A percentile compares a stretch with the other conserved stretches of the same genome.
phyloP scores from a whole-genome alignment of 768 basidiomycete genomes.

The Auriscalpium orientale region DNA sequence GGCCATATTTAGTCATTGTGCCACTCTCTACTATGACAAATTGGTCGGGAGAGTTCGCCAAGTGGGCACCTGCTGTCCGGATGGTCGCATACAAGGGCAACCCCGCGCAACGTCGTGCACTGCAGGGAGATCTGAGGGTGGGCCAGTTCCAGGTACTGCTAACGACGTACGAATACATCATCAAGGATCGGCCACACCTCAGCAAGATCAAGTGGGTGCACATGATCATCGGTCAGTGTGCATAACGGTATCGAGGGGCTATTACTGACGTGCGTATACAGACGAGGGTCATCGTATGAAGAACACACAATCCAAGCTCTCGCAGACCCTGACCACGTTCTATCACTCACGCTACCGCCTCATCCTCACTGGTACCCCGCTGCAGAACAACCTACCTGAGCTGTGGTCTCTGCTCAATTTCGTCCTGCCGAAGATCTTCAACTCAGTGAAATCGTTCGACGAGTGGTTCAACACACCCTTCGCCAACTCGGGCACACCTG shows the following conservation, averaged over 20 bases:
- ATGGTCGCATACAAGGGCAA: conserved; percentile 88
- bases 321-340: conserved; percentile 83
- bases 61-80: conserved; percentile 85
- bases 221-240: conserved; percentile 84
- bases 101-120: conserved; percentile 68
- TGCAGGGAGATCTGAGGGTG: conserved; percentile 70
- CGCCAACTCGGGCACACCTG: conserved; percentile 93
- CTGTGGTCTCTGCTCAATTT: conserved; percentile 95
- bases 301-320: conserved; percentile 85
- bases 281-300: conserved; percentile 99
- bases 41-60: conserved; percentile 95
- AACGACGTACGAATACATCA: conserved; percentile 96
- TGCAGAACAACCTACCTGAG: conserved; percentile 96
- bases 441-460: conserved; percentile 98
- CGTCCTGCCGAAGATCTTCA: conserved; percentile 91
- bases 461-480: conserved; percentile 99
- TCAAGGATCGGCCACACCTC: conserved; percentile 88
- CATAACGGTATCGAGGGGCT: neutral
- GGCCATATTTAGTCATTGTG: conserved; percentile 93
- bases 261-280: conserved; percentile 18
- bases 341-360: conserved; percentile 91
- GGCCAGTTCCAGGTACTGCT: conserved; percentile 87
- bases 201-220: conserved; percentile 94
- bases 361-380: conserved; percentile 91
- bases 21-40: conserved; percentile 96